A percentile compares a stretch with the other conserved stretches of the same genome.
phyloP scores from a whole-genome alignment of 305 asterid genomes.

The Rubia peregrina region DNA sequence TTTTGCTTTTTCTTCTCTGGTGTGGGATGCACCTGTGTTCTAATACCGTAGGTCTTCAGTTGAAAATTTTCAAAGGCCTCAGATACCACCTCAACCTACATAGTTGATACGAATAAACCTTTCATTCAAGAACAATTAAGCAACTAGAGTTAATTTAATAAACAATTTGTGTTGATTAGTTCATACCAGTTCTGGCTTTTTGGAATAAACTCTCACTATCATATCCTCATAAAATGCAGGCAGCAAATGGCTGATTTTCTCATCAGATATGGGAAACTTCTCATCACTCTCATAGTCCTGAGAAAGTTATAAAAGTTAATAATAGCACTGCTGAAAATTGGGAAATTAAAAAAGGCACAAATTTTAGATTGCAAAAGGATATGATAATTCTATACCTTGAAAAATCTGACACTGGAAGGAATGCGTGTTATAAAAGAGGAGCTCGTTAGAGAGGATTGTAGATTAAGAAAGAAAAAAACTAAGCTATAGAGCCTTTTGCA shows the following conservation, averaged over 20 bases:
- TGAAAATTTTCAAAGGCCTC: constrained; percentile 96
- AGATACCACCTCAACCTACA: constrained; percentile 65
- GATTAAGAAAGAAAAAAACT: constrained; percentile 3
- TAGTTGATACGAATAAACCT: neutral
- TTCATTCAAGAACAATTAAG: neutral
- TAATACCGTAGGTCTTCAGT: constrained; percentile 68
- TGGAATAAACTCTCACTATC: constrained; percentile 94
- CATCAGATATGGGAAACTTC: constrained; percentile 55
- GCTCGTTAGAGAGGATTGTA: constrained; percentile 5
- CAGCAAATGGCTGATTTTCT: constrained; percentile 85
- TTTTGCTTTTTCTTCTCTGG: constrained; percentile 75
- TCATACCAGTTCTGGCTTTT: constrained; percentile 78
- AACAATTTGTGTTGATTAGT: no score
- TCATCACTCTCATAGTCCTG: constrained; percentile 78
- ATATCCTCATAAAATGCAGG: constrained; percentile 78
- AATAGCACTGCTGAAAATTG: neutral
- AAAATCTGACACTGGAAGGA: constrained; percentile 70
- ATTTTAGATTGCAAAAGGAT: neutral
- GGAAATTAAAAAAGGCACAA: neutral
- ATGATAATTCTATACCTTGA: constrained; percentile 45
- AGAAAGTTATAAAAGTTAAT: constrained; percentile 10
- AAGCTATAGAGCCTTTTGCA: constrained; percentile 14
- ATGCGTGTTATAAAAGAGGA: constrained; percentile 23
- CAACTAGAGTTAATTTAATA: neutral
- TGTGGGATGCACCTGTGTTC: constrained; percentile 65